Base-by-base conservation (phyloP, 179 eudicot genomes). In the Beta corolliflora region DNA sequence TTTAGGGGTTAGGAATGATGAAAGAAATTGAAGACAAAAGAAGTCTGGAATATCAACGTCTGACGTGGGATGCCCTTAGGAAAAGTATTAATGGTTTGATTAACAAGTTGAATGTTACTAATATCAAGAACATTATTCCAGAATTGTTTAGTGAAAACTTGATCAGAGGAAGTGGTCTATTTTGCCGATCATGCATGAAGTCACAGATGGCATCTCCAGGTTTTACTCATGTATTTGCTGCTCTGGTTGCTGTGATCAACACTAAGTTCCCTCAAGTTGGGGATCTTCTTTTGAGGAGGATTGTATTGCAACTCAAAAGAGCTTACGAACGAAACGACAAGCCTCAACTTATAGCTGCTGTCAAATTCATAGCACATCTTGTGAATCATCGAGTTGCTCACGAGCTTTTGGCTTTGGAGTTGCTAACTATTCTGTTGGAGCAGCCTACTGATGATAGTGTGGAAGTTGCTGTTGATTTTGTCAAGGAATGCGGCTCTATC, bases 391-490 rank as follows among this genome's bases (percentile, higher is more conserved):
- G 90, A 87, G 91, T 94, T 58, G 97, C 94, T 75, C 90, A 92
- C 52, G 98, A 93, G 93, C 88, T 93, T 55, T 88, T 94, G 71
- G 98, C 97, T 36, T 81, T 94, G 80, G 97, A 94, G 80, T 84
- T 94, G 81, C 91, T 91, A 18, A 92, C 92, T 5, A 82, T 90
- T 76, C 75, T 94, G 79, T 82, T 94, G 85, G 96, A 90, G 59
- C 87, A 92, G 79, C 97, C 97, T 55, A 90, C 97, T 4, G 98
- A 94, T 82, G 98, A 94, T 46, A 92, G 97, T 80, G 97, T 94
- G 59, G 98, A 94, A 84, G 97, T 94, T n/a, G 97, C 98, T 50
- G 97, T 92, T 63, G 98, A 94, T 12, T 94, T 94, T 75, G 97
- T 92, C 58, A 94, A 93, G 0, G 96, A 94, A 79, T 93, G 96